A percentile compares a stretch with the other conserved stretches of the same genome.
Conservation (phyloP, 1,139 yeast genomes). For the Meyerozyma sp. region DNA sequence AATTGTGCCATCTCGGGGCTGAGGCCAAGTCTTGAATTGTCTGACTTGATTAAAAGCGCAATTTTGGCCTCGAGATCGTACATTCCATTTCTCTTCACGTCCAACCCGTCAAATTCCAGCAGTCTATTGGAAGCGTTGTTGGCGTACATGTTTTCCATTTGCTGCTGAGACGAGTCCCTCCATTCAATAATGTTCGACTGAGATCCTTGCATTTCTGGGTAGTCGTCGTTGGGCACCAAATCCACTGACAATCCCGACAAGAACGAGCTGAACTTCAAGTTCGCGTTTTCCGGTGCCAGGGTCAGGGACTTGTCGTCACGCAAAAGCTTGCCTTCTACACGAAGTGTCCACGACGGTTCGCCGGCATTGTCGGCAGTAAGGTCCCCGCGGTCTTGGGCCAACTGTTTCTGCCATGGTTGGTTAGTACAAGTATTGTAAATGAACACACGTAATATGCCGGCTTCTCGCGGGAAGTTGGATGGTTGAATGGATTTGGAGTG, state of each 20-base stretch:
- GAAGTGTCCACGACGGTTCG: conserved; percentile 73
- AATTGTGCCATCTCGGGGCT: conserved; percentile 60
- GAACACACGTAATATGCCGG: conserved; percentile 66
- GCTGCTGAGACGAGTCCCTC: conserved; percentile 22
- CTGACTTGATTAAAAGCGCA: conserved; percentile 80
- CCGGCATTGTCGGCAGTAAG: conserved; percentile 16
- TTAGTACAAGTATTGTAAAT: conserved; percentile 78
- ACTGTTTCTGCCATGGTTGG: conserved; percentile 84
- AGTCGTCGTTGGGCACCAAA: conserved; percentile 42
- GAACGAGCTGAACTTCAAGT: conserved; percentile 64
- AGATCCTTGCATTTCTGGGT: conserved; percentile 29
- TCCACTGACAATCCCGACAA: conserved; percentile 84
- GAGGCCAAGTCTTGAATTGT: conserved; percentile 51
- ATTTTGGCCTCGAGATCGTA: conserved; percentile 64
- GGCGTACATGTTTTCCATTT: conserved; percentile 1
- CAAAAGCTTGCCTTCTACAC: conserved; percentile 81
- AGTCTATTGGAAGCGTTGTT: conserved; percentile 7
- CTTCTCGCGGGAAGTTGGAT: conserved; percentile 38
- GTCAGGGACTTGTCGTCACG: conserved; percentile 26
- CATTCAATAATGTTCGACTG: conserved; percentile 38
- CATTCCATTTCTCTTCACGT: conserved; percentile 73
- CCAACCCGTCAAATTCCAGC: conserved; percentile 74
- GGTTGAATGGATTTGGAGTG: conserved; percentile 45
- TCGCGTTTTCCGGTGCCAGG: conserved; percentile 12
- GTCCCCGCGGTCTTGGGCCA: conserved; percentile 21